phyloP scores from a whole-genome alignment of 2,329 filamentous ascomycete genomes.

The Macrophomina phaseolina region DNA sequence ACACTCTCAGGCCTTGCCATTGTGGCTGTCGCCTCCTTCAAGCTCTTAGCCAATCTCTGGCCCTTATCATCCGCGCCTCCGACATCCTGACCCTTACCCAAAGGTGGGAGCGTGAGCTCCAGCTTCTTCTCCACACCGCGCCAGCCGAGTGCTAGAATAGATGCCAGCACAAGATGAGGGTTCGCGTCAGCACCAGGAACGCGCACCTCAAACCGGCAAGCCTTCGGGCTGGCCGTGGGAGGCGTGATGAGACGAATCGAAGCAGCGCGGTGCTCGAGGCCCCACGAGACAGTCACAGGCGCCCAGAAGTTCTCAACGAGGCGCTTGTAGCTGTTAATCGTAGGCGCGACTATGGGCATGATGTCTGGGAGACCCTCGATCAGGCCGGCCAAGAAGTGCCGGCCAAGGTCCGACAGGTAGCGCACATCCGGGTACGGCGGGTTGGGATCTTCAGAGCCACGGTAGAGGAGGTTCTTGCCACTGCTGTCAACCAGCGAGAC shows the following conservation, averaged over 20 bases:
- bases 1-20: conserved; percentile 82
- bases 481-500: conserved; percentile 78
- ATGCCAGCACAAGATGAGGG: conserved; percentile 82
- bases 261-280: conserved; percentile 90
- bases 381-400: conserved; percentile 91
- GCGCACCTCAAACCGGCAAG: conserved; percentile 90
- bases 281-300: conserved; percentile 96
- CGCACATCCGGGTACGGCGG: conserved; percentile 74
- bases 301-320: conserved; percentile 99
- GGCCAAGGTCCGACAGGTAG: conserved; percentile 82
- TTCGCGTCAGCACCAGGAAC: conserved; percentile 96
- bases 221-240: conserved; percentile 80
- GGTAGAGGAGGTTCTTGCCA: conserved; percentile 84
- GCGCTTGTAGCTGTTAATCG: conserved; percentile 96
- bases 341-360: conserved; percentile 94
- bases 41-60: conserved; percentile 77
- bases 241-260: conserved; percentile 89
- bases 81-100: conserved; percentile 84
- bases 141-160: conserved; percentile 87
- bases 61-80: conserved; percentile 75
- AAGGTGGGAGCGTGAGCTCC: conserved; percentile 77
- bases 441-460: conserved; percentile 72
- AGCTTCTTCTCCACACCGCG: conserved; percentile 92
- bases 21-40: conserved; percentile 81
- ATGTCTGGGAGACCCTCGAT: conserved; percentile 89